Base-by-base conservation (phyloP, 352 stramenopile genomes). In the Phytophthora ramorum region DNA sequence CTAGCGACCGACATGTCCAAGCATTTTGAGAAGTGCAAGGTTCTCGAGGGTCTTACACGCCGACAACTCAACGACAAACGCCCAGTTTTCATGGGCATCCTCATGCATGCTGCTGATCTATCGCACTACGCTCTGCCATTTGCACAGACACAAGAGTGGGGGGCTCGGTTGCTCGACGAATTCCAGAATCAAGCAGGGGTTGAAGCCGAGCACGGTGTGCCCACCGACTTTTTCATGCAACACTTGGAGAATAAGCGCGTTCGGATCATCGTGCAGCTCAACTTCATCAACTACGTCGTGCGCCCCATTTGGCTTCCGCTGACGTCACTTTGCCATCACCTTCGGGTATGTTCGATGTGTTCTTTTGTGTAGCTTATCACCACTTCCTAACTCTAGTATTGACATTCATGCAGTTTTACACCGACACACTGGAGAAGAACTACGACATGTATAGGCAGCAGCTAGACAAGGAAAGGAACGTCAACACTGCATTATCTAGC, bases 251-350 rank as follows among this genome's bases (percentile, higher is more conserved):
- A 63, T 44, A 73, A 75, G 20, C 77, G 80, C 28, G 76, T 77
- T 37, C 71, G 85, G 22, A 69, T 90, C 17, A 88, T 75, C 8
- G 80, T 91, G 26, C 83, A 93, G 55, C 71, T 90, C 41, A 87
- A 85, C 71, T 87, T 91, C 50, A 86, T 90, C 64, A 87, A 89
- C 65, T 94, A 90, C 67, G 80, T 94, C 20, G 72, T 89, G 17
- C 74, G 82, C 5, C 87, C 87, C 17, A 88, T 95, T 59, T 93
- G 83, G 81, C 66, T 86, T 17, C 78, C 79, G n/a, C 69, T 89
- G 13, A 80, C 73, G 22, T 80, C 76, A 41, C 78, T 91, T 17
- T 87, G 76, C 35, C 76, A 84, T 34, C 69, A 87, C 24, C 63
- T 91, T 20, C 79, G 82, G 17, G 82, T 91, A 58, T 48, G 73